Percentiles rank a stretch among this genome's conserved stretches.
These are phyloP conservation scores for Citrullus mucosospermus DNA, from an alignment of 306 rosid species.

Conservation along the genomic window DNA sequence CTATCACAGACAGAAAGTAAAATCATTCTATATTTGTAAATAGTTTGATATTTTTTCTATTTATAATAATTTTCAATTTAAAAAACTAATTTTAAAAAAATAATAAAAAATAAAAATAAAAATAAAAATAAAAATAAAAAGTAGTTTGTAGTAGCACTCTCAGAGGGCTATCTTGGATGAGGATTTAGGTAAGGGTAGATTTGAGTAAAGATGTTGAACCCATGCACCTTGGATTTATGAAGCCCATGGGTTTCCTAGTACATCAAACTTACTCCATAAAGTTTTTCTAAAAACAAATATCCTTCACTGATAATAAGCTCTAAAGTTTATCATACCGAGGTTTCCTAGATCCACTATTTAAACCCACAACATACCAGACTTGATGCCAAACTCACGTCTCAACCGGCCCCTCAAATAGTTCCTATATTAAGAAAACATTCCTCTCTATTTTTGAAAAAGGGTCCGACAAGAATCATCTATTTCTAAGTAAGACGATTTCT, in stretches of 20 bases:
- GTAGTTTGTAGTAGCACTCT: background rate
- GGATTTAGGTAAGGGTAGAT: background rate
- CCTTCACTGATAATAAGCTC: background rate
- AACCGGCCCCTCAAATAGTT: background rate
- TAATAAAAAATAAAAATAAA: too few species aligned
- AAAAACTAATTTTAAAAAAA: too few species aligned
- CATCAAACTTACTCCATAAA: background rate
- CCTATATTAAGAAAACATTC: background rate
- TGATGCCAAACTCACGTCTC: background rate
- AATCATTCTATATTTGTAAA: too few species aligned
- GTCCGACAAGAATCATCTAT: conserved; percentile 5
- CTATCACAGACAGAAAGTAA: too few species aligned
- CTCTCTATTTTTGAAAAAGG: background rate
- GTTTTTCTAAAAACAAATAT: background rate
- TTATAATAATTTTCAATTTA: too few species aligned
- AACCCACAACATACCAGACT: background rate
- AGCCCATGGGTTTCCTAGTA: background rate
- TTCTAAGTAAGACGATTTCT: background rate
- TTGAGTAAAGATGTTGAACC: background rate
- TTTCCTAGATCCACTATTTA: background rate
- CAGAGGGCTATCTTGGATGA: background rate
- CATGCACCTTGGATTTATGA: background rate
- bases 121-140: too few species aligned
- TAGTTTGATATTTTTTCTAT: too few species aligned
- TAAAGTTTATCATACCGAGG: background rate